phyloP scores from a whole-genome alignment of 2,329 filamentous ascomycete genomes.

The Coleophoma cylindrospora region DNA sequence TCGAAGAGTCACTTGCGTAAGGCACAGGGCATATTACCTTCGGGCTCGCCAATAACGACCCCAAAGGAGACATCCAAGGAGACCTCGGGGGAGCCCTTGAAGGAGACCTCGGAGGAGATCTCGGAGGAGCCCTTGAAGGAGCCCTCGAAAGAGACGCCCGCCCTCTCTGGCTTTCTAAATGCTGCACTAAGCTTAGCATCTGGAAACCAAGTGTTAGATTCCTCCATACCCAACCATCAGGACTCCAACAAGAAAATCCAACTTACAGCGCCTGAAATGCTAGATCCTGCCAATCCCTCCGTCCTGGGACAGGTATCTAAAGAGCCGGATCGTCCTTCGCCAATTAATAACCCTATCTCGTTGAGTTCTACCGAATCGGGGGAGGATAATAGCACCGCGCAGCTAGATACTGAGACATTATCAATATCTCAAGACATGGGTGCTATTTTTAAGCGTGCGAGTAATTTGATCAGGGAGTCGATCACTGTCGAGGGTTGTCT shows the following conservation, averaged over 20 bases:
- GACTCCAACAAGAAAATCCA: neutral
- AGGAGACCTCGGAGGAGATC: no score
- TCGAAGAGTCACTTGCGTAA: no score
- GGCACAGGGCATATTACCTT: constrained; percentile 13
- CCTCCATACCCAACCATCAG: neutral
- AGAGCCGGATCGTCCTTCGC: constrained; percentile 16
- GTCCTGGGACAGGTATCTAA: constrained; percentile 7
- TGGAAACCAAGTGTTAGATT: no score
- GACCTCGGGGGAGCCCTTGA: no score
- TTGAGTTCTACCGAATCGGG: constrained; percentile 9
- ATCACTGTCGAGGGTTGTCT: constrained; percentile 23
- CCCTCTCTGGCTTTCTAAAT: no score
- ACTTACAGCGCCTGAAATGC: no score
- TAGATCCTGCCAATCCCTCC: constrained; percentile 4
- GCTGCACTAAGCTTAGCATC: no score
- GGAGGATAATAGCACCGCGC: constrained; percentile 13
- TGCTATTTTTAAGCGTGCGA: constrained; percentile 20
- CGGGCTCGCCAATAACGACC: constrained; percentile 3
- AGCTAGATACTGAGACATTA: constrained; percentile 12
- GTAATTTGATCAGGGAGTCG: constrained; percentile 26
- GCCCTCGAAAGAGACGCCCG: neutral
- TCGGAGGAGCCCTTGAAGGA: no score
- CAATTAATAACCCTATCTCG: constrained; percentile 5
- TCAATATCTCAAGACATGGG: constrained; percentile 19
- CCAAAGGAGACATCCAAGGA: no score